These are phyloP conservation scores for Shiraia sp. DNA, from an alignment of 2,329 filamentous ascomycete genomes.

Conservation along the genomic window DNA sequence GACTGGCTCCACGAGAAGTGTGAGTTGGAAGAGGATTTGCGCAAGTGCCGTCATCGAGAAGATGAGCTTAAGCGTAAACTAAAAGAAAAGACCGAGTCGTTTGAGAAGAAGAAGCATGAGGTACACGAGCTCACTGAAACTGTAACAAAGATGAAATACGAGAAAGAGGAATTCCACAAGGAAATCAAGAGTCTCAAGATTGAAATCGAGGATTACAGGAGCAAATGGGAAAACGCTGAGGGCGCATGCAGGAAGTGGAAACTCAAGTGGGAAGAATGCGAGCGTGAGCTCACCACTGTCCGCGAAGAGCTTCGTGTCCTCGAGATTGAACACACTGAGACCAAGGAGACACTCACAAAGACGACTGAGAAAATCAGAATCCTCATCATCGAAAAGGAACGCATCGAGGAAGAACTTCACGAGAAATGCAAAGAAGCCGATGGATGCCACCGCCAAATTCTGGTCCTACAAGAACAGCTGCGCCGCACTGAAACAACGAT, in stretches of 20 bases:
- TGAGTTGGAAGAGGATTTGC: conserved; percentile 5
- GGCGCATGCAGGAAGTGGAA: conserved; percentile 5
- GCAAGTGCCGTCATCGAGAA: conserved; percentile 3
- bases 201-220: conserved; percentile 1
- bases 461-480: conserved; percentile 4
- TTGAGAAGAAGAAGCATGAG: conserved; percentile 5
- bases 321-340: conserved; percentile 2
- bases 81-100: conserved; percentile 4
- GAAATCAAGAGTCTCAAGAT: conserved; percentile 2
- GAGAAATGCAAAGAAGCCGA: conserved; percentile 6
- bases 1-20: conserved; percentile 4
- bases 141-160: conserved; percentile 3
- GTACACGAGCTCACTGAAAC: conserved; percentile 5
- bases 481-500: conserved; percentile 3
- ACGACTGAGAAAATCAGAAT: conserved; percentile 3
- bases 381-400: conserved; percentile 4
- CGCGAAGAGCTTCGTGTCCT: conserved; percentile 1
- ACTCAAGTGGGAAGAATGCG: conserved; percentile 4
- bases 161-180: conserved; percentile 2
- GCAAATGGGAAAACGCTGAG: conserved; percentile 3
- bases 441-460: conserved; percentile 5
- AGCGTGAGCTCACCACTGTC: conserved; percentile 3
- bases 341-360: conserved; percentile 3
- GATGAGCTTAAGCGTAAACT: conserved; percentile 6
- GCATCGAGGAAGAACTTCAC: conserved; percentile 2